Conservation (phyloP, 257 asterid species). For the Solanum dulcamara region DNA sequence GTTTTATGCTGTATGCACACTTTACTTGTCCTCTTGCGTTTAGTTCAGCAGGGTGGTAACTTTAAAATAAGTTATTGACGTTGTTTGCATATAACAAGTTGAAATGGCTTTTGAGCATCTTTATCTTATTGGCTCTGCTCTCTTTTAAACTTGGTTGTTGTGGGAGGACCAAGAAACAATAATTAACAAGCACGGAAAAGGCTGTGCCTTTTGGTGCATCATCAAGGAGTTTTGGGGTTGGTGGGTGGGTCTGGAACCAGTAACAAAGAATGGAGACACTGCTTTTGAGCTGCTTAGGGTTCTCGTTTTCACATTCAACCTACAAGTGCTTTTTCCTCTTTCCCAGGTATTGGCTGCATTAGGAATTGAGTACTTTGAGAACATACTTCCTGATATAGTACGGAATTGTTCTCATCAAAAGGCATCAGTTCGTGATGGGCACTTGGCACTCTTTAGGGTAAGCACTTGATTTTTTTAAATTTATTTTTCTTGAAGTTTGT, state of each 20-base stretch:
- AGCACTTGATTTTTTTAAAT: not conserved
- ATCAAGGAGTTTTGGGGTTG: not conserved
- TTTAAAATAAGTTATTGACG: not conserved
- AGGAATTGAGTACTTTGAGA: conserved; percentile 77
- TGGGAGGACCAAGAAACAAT: not conserved
- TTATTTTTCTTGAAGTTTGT: not conserved
- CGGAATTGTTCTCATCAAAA: conserved; percentile 83
- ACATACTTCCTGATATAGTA: conserved; percentile 79
- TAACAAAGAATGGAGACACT: not conserved
- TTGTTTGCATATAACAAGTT: not conserved
- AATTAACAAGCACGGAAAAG: not conserved
- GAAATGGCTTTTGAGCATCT: not conserved
- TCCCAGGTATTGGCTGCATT: conserved; percentile 90
- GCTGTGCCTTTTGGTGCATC: not conserved
- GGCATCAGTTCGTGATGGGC: conserved; percentile 95
- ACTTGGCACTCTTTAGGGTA: conserved; percentile 85
- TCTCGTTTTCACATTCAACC: not conserved
- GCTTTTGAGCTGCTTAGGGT: not conserved
- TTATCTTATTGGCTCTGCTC: not conserved
- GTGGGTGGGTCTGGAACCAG: not conserved
- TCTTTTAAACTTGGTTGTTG: not conserved
- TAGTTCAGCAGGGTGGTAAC: not conserved
- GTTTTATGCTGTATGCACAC: not conserved
- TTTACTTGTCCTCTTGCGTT: not conserved
- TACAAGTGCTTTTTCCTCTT: conserved; percentile 1